These are phyloP conservation scores for Elasticomyces elasticus DNA, from an alignment of 495 filamentous ascomycete species.

Conservation along the genomic window DNA sequence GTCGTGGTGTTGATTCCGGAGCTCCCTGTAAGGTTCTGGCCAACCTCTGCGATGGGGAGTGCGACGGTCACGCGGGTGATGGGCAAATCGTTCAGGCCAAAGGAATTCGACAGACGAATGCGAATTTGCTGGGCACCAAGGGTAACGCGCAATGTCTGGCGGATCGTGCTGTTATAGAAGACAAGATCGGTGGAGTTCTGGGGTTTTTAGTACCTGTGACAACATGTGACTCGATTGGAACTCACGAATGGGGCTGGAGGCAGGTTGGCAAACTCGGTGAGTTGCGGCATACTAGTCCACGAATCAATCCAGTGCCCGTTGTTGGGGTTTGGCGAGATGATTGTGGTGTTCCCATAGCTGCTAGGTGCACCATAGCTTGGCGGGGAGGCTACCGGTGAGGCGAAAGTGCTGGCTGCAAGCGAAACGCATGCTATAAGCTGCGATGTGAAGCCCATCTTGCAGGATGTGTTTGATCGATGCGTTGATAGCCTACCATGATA, in stretches of 20 bases:
- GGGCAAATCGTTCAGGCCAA: constrained; percentile 50
- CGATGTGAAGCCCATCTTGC: neutral
- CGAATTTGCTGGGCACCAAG: constrained; percentile 47
- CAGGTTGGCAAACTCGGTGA: constrained; percentile 52
- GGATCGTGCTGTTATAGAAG: constrained; percentile 50
- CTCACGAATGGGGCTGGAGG: constrained; percentile 51
- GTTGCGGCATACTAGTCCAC: constrained; percentile 59
- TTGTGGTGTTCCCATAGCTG: constrained; percentile 2
- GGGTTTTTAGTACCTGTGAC: constrained; percentile 8
- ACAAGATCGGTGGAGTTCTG: constrained; percentile 28
- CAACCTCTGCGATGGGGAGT: constrained; percentile 34
- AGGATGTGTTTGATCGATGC: neutral
- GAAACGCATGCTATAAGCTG: neutral
- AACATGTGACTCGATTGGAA: constrained; percentile 5
- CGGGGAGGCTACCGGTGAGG: neutral
- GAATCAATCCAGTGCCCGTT: constrained; percentile 52
- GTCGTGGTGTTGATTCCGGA: constrained; percentile 42
- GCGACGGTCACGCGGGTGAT: constrained; percentile 52
- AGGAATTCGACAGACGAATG: constrained; percentile 58
- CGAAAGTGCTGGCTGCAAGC: neutral
- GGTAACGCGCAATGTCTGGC: constrained; percentile 55
- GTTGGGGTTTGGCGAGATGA: constrained; percentile 5
- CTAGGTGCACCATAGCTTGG: neutral
- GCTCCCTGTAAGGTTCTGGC: constrained; percentile 39
- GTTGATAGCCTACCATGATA: neutral